Base-by-base conservation (phyloP, 164 flowering plant species). In the Nelumbo lutea region DNA sequence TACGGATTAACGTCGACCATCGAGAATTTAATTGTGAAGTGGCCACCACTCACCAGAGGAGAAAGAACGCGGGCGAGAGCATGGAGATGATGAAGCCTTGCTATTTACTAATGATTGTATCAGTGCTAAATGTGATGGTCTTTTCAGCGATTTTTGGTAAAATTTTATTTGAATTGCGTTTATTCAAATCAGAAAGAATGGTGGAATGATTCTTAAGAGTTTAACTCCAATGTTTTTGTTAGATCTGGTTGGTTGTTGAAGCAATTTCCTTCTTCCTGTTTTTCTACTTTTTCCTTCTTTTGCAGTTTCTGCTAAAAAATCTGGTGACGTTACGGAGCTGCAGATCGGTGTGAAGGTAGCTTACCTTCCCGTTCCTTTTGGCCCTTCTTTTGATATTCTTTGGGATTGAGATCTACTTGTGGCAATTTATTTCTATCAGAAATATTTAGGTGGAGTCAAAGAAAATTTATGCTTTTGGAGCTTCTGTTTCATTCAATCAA, bases 311-410 rank as follows among this genome's bases (percentile, higher is more conserved):
- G 89, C 90, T 13, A 85, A 85, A 77, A 83, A 81, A 72, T 78
- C 88, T 0, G 79, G 77, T 40, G 96, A 88, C 76, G 96, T 90
- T 8, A 81, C 81, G 6, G 86, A 88, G 69, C 73, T 90, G 38
- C 96, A 86, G 82, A 88, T 90, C 78, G 96, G 96, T 42, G 88
- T 90, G 46, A 90, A 87, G 93, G 96, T 90, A 65, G 57, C 45
- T 65, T 42, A 61, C 69, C 5, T 44, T 27, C 38, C 51, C 46
- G 10, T n/a, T 5, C 10, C 42, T 1, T 50, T 50, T 8, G 6
- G 3, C 11, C 6, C 7, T 3, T 46, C 44, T 42, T n/a, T 14
- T 13, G 38, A 2, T 14, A 39, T 58, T 57, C 51, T 15, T 9
- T 40, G 9, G 38, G 5, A 15, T 27, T 9, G 9, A 10, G 9